Base-by-base conservation (phyloP, 306 rosid species). In the Aeschynomene evenia region DNA sequence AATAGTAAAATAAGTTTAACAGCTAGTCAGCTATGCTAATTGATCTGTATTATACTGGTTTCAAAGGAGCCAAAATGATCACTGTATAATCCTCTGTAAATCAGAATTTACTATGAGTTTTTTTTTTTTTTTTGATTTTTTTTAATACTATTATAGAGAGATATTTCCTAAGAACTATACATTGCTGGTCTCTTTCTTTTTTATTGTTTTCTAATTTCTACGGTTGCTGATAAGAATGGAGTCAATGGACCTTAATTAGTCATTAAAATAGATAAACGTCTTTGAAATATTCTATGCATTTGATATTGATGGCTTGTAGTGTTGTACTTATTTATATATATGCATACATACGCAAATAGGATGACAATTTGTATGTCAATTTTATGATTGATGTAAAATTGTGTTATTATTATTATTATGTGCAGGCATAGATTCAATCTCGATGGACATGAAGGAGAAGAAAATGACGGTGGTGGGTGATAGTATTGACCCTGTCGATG, bases 361-460 rank as follows among this genome's bases (percentile, higher is more conserved):
- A n/a, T 31, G 60, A 20, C 46, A 29, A 14, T 39, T 49, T 42
- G 51, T 2, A 19, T 21, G 33, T 13, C 9, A 3, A 39, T 4
- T 21, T 62, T 34, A 14, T 39, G 7, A 39, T 20, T 37, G 11
- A 61, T 36, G 29, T 36, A 28, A n/a, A n/a, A 28, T 28, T 28
- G 5, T 68, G 22, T 60, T 20, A 0, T 9, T n/a, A n/a, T n/a
- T n/a, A n/a, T n/a, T n/a, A 2, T 26, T 14, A 23, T 59, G 18
- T 78, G 71, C 78, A 86, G 96, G 96, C 64, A 52, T 86, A 59
- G 89, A 89, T 42, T 84, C 91, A 8, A 76, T 89, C 19, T 77
- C 84, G 5, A 71, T 82, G 89, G 80, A 89, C 76, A 84, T 82
- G 89, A 89, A 86, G 73, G 89, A 86, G 19, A 76, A 52, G 68